Base-by-base conservation (phyloP, 1,284 basidiomycete genomes). In the Ustilago tritici region DNA sequence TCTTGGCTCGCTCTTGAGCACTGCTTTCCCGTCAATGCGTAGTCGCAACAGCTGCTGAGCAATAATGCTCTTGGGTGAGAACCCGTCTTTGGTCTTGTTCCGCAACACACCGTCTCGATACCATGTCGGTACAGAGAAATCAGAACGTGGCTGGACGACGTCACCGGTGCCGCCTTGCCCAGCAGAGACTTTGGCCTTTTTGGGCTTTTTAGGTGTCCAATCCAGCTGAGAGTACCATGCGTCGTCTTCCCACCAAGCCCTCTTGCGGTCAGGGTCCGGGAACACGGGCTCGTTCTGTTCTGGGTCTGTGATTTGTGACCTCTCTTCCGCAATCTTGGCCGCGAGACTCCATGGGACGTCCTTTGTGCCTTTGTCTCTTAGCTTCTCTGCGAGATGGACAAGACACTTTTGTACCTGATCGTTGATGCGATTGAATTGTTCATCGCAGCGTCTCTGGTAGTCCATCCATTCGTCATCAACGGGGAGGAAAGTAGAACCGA, bases 161-260 rank as follows among this genome's bases (percentile, higher is more conserved):
- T 11, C 53, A 8, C 56, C 63, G 17, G 46, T 56, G 23, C 35
- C 68, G 19, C 57, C 61, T 35, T 28, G 2, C 23, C 52, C 54
- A 9, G 28, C 17, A 1, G 66, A 12, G 10, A 47, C 10, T 40
- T 66, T 71, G 36, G 70, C 32, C 52, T 74, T 88, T 81, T 92
- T 91, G n/a, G 92, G 91, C 2, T 90, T 89, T 87, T 98, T 98
- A 0, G 94, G 94, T 2, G 93, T 92, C 96, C 96, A 99, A 86
- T 99, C 95, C 60, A 99, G 88, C 86, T 99, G 97, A 56, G 89
- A 90, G 17, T 95, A 88, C 95, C 95, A 99, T 2, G 91, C 90
- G 85, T 96, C 93, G 1, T 90, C 89, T 76, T 90, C 90, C 91
- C 93, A 94, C 56, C 87, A 80, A 61, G 28, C 80, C 69, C 62